A percentile compares a stretch with the other conserved stretches of the same genome.
Evolutionary conservation across 148 eudicot genomes (phyloP).

Genomic region (Chenopodium formosanum): DNA sequence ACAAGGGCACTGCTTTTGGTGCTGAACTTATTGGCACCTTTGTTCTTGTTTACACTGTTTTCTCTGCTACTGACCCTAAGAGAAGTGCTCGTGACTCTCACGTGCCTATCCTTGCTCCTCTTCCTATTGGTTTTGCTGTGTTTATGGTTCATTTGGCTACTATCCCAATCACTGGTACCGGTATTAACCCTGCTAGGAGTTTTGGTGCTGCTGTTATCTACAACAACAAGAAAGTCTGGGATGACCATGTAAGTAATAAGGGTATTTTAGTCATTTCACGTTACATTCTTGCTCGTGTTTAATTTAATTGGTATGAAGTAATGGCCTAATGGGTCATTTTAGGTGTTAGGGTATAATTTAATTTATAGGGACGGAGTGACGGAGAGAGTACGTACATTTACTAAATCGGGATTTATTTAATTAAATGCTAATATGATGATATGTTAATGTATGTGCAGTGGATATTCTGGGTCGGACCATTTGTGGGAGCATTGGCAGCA

Average conservation of each 20-base stretch:
- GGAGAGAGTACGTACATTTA: too few species aligned
- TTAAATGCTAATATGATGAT: neutral
- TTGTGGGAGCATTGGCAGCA: conserved; percentile 82
- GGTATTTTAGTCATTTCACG: conserved; percentile 1
- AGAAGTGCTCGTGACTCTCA: conserved; percentile 93
- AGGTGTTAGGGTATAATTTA: neutral
- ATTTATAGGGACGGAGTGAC: neutral
- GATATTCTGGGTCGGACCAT: conserved; percentile 97
- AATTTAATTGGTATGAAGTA: neutral
- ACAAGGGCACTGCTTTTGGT: conserved; percentile 73
- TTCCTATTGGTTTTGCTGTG: conserved; percentile 89
- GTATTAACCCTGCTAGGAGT: conserved; percentile 93
- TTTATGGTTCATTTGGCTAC: conserved; percentile 92
- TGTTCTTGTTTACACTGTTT: conserved; percentile 85
- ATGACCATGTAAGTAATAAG: conserved; percentile 56
- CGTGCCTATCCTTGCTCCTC: conserved; percentile 86
- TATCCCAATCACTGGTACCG: conserved; percentile 89
- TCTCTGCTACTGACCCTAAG: conserved; percentile 92
- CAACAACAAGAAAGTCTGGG: conserved; percentile 68
- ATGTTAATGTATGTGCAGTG: conserved; percentile 42
- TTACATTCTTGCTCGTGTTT: neutral
- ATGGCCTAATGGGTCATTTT: too few species aligned
- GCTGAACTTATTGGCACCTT: conserved; percentile 89
- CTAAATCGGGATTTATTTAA: neutral
- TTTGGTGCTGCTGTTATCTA: conserved; percentile 87